These are phyloP conservation scores for Stellera chamaejasme DNA, from an alignment of 345 rosid genomes.

Conservation along the genomic window DNA sequence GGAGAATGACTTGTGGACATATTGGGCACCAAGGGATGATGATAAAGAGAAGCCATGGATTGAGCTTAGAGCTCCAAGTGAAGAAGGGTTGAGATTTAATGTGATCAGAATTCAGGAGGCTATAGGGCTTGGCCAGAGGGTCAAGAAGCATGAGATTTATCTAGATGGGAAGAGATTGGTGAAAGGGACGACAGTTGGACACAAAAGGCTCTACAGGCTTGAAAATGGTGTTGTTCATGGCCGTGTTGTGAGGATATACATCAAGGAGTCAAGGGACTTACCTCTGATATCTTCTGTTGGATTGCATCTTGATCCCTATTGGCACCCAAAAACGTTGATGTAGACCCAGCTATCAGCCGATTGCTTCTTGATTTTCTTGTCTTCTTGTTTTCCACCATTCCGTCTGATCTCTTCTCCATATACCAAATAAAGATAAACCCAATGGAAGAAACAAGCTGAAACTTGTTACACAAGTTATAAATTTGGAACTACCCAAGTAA, in stretches of 20 bases:
- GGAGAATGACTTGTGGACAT: conserved; percentile 54
- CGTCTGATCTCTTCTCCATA: no score
- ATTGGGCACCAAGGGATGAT: conserved; percentile 45
- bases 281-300: conserved; percentile 66
- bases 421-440: no score
- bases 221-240: conserved; percentile 23
- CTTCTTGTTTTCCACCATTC: no score
- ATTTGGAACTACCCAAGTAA: no score
- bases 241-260: conserved; percentile 29
- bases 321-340: conserved; percentile 34
- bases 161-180: conserved; percentile 45
- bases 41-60: conserved; percentile 31
- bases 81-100: conserved; percentile 36
- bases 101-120: conserved; percentile 68
- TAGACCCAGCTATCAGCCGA: no score
- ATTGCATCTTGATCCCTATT: conserved; percentile 50
- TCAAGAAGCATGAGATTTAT: conserved; percentile 37
- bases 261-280: conserved; percentile 36
- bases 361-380: no score
- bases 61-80: conserved; percentile 19
- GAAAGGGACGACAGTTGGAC: conserved; percentile 53
- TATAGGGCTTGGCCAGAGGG: conserved; percentile 64
- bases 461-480: no score
- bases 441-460: no score
- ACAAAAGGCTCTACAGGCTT: conserved; percentile 57